Evolutionary conservation across 2,329 filamentous ascomycete species (phyloP).

Genomic region (Alternaria sp.): DNA sequence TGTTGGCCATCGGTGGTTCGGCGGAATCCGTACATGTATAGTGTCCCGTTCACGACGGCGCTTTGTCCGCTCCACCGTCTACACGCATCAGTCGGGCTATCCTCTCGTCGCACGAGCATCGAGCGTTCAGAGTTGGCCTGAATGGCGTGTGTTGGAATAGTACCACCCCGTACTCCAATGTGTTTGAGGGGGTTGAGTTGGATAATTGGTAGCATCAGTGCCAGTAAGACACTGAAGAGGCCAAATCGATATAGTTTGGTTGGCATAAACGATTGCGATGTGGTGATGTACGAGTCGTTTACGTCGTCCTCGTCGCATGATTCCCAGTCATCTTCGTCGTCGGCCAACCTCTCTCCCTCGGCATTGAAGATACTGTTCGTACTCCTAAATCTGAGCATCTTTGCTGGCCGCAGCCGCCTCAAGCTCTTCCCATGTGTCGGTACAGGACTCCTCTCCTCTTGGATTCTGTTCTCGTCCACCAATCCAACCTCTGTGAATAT

Average conservation of each 20-base stretch:
- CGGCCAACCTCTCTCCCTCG: conserved; percentile 10
- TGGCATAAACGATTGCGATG: conserved; percentile 16
- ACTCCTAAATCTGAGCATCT: conserved; percentile 45
- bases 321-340: conserved; percentile 38
- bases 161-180: conserved; percentile 37
- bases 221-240: conserved; percentile 40
- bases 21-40: conserved; percentile 79
- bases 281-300: conserved; percentile 7
- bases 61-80: conserved; percentile 54
- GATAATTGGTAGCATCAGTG: conserved; percentile 45
- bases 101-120: conserved; percentile 36
- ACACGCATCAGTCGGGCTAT: conserved; percentile 46
- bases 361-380: conserved; percentile 38
- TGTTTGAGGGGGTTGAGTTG: conserved; percentile 39
- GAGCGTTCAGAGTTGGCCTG: conserved; percentile 23
- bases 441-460: conserved; percentile 41
- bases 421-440: conserved; percentile 31
- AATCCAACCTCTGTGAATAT: conserved; percentile 50
- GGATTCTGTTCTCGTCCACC: conserved; percentile 43
- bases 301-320: conserved; percentile 38
- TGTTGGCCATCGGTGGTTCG: conserved; percentile 67
- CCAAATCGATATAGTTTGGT: conserved; percentile 41
- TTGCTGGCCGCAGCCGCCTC: conserved; percentile 35
- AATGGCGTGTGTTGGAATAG: conserved; percentile 33
- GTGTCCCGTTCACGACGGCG: conserved; percentile 75